Conservation (phyloP, 768 basidiomycete species). For the Suillus alpinus region DNA sequence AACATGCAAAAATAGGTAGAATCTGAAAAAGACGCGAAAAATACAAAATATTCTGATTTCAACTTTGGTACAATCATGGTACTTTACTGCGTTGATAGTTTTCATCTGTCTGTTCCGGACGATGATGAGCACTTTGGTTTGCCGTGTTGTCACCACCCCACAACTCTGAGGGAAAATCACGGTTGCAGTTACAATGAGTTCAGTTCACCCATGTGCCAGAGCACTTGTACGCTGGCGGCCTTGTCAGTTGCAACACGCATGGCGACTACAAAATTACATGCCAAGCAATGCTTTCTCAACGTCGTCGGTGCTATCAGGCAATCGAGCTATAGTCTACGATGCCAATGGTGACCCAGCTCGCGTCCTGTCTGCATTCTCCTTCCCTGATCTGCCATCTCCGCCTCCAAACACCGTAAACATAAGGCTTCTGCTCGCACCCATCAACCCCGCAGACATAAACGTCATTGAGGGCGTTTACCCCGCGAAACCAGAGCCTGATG, state of each 20-base stretch:
- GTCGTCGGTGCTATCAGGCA: constrained; percentile 29
- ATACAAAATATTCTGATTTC: constrained; percentile 31
- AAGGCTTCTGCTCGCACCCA: constrained; percentile 65
- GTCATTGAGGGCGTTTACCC: constrained; percentile 85
- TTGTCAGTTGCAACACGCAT: background rate
- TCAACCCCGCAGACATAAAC: constrained; percentile 83
- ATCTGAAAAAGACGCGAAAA: constrained; percentile 64
- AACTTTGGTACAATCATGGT: background rate
- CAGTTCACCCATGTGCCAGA: background rate
- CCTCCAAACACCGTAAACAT: constrained; percentile 59
- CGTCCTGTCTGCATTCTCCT: constrained; percentile 55
- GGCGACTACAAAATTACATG: background rate
- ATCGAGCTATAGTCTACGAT: constrained; percentile 67
- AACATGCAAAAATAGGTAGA: constrained; percentile 58
- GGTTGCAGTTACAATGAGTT: background rate
- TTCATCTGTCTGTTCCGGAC: background rate
- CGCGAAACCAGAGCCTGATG: constrained; percentile 44
- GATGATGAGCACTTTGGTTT: background rate
- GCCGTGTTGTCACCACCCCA: background rate
- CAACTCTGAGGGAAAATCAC: background rate
- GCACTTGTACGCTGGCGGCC: background rate
- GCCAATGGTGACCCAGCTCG: constrained; percentile 56
- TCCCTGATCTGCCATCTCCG: constrained; percentile 52
- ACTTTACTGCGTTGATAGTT: background rate
- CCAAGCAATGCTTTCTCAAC: constrained; percentile 23